Base-by-base conservation (phyloP, 192 early-diverging fungal species). In the Entrophospora sp. region DNA sequence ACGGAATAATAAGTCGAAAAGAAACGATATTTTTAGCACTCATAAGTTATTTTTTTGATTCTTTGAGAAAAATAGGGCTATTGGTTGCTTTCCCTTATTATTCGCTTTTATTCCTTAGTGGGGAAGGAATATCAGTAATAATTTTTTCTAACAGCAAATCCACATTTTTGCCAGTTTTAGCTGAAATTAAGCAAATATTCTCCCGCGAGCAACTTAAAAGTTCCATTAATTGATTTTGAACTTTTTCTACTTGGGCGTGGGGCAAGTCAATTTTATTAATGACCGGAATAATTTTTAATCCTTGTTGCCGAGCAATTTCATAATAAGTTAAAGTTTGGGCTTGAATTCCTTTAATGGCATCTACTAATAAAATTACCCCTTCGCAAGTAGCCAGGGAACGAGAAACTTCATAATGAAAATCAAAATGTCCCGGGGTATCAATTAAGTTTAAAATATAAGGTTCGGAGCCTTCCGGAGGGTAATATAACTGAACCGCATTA, bases 381-480 rank as follows among this genome's bases (percentile, higher is more conserved):
- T 97, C 92, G 72, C 93, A 94, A 3, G 93, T 93, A 0, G 92
- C 89, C 40, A 97, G 71, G 18, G 90, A 93, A 4, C 95, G 82
- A 12, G 91, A 93, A 14, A 97, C 95, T 75, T 97, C 95, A 76
- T 94, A 97, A 58, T 82, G 87, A 68, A 95, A 95, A 71, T 97
- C 93, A 31, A 94, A 91, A 45, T 91, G 89, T 0, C 88, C 87
- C 27, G 95, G 95, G 5, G 94, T 96, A 66, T 98, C 95, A 67
- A 98, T 94, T 36, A 98, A 68, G 68, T 98, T 98, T 57, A 98
- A 66, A 32, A 97, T 68, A 69, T 97, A 97, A 28, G 49, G 49
- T 31, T 52, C 49, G 1, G 49, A 7, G 9, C 25, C 7, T 52
- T 52, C 49, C 14, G 30, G 49, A 3, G 49, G 49, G 27, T 52